A percentile compares a stretch with the other conserved stretches of the same genome.
These are phyloP conservation scores for Boletus rufocinnamomeus DNA, from an alignment of 768 basidiomycete genomes.

Conservation along the genomic window DNA sequence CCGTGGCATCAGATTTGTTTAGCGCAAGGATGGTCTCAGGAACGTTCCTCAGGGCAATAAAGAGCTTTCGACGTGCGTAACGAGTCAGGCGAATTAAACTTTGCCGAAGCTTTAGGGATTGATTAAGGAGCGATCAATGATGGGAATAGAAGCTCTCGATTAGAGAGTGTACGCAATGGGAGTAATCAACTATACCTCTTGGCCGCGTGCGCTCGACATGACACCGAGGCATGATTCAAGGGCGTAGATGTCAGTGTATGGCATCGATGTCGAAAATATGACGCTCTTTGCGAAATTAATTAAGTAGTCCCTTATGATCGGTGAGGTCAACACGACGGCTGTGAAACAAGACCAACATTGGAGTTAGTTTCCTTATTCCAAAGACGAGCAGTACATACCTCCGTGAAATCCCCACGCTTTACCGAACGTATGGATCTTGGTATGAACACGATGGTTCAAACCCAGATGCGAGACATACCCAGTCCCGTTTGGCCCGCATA, in stretches of 20 bases:
- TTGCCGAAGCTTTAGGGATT: constrained; percentile 19
- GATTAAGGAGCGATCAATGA: neutral
- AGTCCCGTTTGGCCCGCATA: constrained; percentile 50
- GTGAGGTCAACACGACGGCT: constrained; percentile 25
- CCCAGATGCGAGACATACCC: constrained; percentile 47
- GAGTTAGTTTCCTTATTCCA: neutral
- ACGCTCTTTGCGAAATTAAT: constrained; percentile 23
- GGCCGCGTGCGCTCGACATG: constrained; percentile 16
- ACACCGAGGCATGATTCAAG: constrained; percentile 45
- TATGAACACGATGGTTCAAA: constrained; percentile 43
- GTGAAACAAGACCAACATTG: neutral
- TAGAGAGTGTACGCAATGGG: neutral
- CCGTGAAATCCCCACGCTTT: constrained; percentile 38
- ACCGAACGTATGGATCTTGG: constrained; percentile 55
- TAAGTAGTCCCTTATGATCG: constrained; percentile 20
- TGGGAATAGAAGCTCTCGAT: neutral
- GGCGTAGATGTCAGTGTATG: constrained; percentile 23
- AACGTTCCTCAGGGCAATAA: constrained; percentile 2
- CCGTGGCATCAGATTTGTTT: neutral
- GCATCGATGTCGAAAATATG: constrained; percentile 28
- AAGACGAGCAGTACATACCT: constrained; percentile 6
- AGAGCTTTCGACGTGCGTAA: constrained; percentile 19
- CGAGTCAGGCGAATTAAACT: constrained; percentile 6
- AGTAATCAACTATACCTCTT: constrained; percentile 20
- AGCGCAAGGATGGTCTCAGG: constrained; percentile 14